Percentiles rank a stretch among this genome's conserved stretches.
Evolutionary conservation across 106 monocot species (phyloP).

Genomic region (Acorus gramineus): DNA sequence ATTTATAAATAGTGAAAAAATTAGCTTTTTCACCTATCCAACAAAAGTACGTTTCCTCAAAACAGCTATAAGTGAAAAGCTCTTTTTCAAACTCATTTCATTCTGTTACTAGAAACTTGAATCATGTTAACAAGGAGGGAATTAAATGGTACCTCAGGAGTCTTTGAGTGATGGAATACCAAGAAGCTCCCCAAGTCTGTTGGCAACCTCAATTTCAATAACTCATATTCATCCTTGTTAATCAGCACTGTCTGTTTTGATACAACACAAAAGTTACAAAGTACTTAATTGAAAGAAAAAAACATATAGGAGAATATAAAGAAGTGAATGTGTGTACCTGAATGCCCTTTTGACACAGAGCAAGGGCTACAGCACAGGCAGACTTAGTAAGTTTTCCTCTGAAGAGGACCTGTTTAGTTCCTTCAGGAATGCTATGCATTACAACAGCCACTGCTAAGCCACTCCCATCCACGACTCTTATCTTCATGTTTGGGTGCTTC

Average conservation of each 20-base stretch:
- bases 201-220: conserved; percentile 36
- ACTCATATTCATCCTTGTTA: conserved; percentile 46
- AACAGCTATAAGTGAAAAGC: too few species aligned
- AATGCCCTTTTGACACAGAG: not conserved
- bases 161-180: conserved; percentile 26
- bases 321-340: not conserved
- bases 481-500: too few species aligned
- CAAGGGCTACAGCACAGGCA: not conserved
- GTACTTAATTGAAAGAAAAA: too few species aligned
- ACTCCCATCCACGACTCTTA: too few species aligned
- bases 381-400: not conserved
- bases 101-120: too few species aligned
- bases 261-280: not conserved
- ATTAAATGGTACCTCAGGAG: conserved; percentile 30
- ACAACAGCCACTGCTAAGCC: too few species aligned
- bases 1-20: too few species aligned
- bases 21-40: too few species aligned
- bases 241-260: conserved; percentile 26
- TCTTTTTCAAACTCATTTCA: too few species aligned
- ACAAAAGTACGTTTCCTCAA: too few species aligned
- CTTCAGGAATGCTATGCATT: not conserved
- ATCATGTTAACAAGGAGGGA: too few species aligned
- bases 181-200: conserved; percentile 14
- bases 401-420: not conserved
- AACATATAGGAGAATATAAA: too few species aligned